Evolutionary conservation across 2,329 filamentous ascomycete genomes (phyloP).

Genomic region (Aspergillus fumigatiaffinis): DNA sequence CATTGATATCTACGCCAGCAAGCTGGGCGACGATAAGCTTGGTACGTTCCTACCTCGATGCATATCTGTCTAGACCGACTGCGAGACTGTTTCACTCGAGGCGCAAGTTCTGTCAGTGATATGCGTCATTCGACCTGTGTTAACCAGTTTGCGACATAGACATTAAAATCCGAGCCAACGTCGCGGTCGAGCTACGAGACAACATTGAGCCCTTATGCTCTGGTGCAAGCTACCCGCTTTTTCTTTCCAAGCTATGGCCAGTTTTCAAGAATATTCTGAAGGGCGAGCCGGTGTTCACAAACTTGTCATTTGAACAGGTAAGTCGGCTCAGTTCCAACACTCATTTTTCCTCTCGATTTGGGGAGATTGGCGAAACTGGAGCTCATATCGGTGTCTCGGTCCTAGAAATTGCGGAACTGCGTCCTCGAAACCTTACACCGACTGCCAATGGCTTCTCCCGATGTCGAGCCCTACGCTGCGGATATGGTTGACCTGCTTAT

Average conservation of each 20-base stretch:
- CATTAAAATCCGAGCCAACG: conserved; percentile 72
- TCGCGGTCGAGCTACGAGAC: conserved; percentile 83
- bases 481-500: conserved; percentile 90
- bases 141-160: conserved; percentile 51
- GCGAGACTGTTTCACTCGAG: neutral
- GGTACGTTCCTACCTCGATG: conserved; percentile 33
- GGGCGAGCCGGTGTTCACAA: conserved; percentile 85
- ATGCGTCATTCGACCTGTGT: neutral
- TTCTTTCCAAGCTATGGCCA: conserved; percentile 84
- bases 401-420: conserved; percentile 81
- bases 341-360: neutral
- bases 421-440: conserved; percentile 93
- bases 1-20: conserved; percentile 48
- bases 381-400: conserved; percentile 5
- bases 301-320: conserved; percentile 84
- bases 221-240: conserved; percentile 70
- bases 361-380: neutral
- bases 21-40: conserved; percentile 46
- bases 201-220: conserved; percentile 80
- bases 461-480: conserved; percentile 83
- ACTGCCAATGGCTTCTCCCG: conserved; percentile 68
- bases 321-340: conserved; percentile 22
- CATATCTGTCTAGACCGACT: neutral
- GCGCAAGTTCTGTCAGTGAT: conserved; percentile 4
- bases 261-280: conserved; percentile 82